Evolutionary conservation across 2,329 filamentous ascomycete genomes (phyloP).

Genomic region (Albifimbria verrucaria): DNA sequence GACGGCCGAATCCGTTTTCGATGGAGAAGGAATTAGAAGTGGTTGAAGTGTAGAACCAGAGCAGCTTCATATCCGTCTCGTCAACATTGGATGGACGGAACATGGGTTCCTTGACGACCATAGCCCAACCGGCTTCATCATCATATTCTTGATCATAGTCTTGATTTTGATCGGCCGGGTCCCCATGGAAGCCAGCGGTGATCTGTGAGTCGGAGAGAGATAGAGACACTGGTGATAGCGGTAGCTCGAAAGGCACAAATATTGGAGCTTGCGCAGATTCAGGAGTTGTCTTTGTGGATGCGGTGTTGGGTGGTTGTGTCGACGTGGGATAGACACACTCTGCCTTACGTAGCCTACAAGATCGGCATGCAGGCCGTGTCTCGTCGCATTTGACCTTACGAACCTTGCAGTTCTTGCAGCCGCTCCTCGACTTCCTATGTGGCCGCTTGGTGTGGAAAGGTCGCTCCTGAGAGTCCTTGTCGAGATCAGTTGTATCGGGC

Average conservation of each 20-base stretch:
- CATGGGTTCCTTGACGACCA: slow-evolving; percentile 20
- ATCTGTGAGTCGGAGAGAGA: not conserved
- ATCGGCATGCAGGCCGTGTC: slow-evolving; percentile 43
- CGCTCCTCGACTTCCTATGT: slow-evolving; percentile 52
- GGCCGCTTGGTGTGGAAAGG: slow-evolving; percentile 44
- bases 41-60: slow-evolving; percentile 52
- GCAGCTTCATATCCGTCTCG: slow-evolving; percentile 47
- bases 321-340: slow-evolving; percentile 42
- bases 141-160: not conserved
- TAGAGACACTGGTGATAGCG: not conserved
- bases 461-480: not conserved
- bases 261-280: too few species aligned
- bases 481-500: not conserved
- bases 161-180: not conserved
- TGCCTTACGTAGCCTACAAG: slow-evolving; percentile 45
- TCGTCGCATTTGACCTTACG: slow-evolving; percentile 57
- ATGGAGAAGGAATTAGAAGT: slow-evolving; percentile 45
- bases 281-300: too few species aligned
- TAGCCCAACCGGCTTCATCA: slow-evolving; percentile 7
- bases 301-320: slow-evolving; percentile 5
- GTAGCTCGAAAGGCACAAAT: too few species aligned
- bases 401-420: slow-evolving; percentile 52
- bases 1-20: slow-evolving; percentile 23
- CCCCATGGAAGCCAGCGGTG: not conserved
- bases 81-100: slow-evolving; percentile 29